These are phyloP conservation scores for Castanea sativa DNA, from an alignment of 306 rosid genomes.

Conservation along the genomic window DNA sequence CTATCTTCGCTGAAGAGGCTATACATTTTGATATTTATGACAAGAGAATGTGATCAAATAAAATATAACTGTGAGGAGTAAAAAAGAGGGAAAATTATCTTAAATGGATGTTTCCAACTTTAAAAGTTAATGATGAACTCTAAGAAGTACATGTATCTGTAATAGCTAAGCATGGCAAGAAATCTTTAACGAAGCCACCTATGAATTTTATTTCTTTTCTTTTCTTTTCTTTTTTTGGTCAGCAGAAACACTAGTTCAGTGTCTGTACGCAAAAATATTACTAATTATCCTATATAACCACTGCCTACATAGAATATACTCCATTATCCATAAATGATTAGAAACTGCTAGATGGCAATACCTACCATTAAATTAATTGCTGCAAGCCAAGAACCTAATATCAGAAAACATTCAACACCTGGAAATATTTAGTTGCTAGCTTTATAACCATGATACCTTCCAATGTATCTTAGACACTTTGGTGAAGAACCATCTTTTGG, in stretches of 20 bases:
- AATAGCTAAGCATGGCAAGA: background rate
- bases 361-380: background rate
- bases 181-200: background rate
- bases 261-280: background rate
- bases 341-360: background rate
- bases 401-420: background rate
- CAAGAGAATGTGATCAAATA: background rate
- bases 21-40: background rate
- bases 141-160: background rate
- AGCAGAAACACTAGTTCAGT: background rate
- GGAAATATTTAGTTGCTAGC: background rate
- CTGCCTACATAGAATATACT: background rate
- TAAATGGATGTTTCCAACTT: background rate
- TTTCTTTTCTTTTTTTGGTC: background rate
- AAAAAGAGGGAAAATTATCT: background rate
- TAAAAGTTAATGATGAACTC: background rate
- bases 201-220: background rate
- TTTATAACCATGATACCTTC: slow-evolving; percentile 54
- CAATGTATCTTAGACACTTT: slow-evolving; percentile 92
- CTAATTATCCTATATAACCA: background rate
- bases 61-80: background rate
- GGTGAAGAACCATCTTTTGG: slow-evolving; percentile 85
- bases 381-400: background rate
- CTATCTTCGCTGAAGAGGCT: background rate
- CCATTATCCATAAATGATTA: background rate